Percentiles rank a stretch among this genome's conserved stretches.
These are phyloP conservation scores for Cercophora newfieldiana DNA, from an alignment of 495 filamentous ascomycete genomes.

Conservation along the genomic window DNA sequence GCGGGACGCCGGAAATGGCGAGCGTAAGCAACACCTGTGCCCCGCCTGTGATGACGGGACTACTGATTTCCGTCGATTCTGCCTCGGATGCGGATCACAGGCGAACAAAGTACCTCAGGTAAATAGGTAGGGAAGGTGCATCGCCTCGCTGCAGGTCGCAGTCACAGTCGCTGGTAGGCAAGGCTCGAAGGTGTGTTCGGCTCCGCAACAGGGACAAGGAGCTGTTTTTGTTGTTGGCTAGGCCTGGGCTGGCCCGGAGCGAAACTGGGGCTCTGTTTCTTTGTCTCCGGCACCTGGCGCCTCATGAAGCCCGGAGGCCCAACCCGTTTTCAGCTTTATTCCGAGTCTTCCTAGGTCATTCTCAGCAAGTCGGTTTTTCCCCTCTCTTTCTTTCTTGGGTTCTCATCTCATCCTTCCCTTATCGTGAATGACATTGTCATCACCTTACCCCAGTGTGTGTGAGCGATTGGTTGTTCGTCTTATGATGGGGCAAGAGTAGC, in stretches of 20 bases:
- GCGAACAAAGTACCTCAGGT: too few species aligned
- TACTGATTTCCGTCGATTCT: not conserved
- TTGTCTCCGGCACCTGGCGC: not conserved
- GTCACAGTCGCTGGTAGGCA: too few species aligned
- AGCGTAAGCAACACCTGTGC: not conserved
- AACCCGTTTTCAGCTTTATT: not conserved
- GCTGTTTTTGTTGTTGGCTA: too few species aligned
- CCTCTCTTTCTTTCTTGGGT: not conserved
- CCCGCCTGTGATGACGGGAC: not conserved
- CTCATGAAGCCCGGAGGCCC: not conserved
- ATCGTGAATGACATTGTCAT: not conserved
- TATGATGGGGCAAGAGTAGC: not conserved
- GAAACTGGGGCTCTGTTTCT: not conserved
- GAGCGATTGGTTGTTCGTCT: not conserved
- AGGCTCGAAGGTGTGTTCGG: not conserved
- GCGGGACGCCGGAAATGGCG: not conserved
- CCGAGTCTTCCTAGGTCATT: not conserved
- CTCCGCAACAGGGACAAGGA: not conserved
- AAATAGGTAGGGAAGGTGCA: not conserved
- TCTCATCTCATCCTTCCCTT: not conserved
- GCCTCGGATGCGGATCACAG: not conserved
- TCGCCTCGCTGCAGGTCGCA: not conserved
- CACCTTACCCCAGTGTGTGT: too few species aligned
- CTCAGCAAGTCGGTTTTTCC: too few species aligned
- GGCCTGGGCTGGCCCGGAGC: not conserved